Percentiles rank a stretch among this genome's conserved stretches.
These are phyloP conservation scores for Lobosporangium transversale DNA, from an alignment of 192 early-diverging fungal species.

Conservation along the genomic window DNA sequence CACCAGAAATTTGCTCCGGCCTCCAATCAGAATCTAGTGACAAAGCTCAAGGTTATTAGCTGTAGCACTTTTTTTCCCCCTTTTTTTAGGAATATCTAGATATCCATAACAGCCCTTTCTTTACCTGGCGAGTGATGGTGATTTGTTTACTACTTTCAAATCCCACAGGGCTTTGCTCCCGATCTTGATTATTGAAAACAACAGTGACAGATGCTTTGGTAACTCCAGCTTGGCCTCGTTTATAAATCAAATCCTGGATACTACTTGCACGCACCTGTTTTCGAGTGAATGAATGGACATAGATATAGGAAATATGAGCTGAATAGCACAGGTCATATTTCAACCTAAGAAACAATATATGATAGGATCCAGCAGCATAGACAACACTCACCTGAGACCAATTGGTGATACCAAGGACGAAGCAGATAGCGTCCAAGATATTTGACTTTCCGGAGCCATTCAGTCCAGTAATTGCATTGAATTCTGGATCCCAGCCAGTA, in stretches of 20 bases:
- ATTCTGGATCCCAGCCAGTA: slow-evolving; percentile 96
- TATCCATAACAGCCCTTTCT: too few species aligned
- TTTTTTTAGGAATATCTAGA: too few species aligned
- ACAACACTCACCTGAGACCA: slow-evolving; percentile 92
- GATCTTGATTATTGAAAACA: slow-evolving; percentile 93
- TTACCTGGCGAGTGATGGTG: slow-evolving; percentile 94
- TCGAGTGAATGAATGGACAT: too few species aligned
- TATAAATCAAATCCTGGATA: slow-evolving; percentile 97
- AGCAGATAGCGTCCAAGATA: slow-evolving; percentile 98
- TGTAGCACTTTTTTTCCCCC: too few species aligned
- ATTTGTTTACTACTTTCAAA: slow-evolving; percentile 88
- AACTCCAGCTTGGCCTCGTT: slow-evolving; percentile 98
- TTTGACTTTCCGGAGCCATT: slow-evolving; percentile 99
- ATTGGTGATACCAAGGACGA: slow-evolving; percentile 96
- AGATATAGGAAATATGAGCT: too few species aligned
- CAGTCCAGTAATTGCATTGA: slow-evolving; percentile 98
- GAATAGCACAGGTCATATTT: too few species aligned
- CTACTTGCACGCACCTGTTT: slow-evolving; percentile 87
- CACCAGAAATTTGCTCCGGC: slow-evolving; percentile 96
- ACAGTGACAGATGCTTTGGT: slow-evolving; percentile 97
- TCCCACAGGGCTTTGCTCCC: slow-evolving; percentile 84
- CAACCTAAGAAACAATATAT: not conserved
- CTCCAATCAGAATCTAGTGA: slow-evolving; percentile 80
- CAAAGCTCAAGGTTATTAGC: not conserved
- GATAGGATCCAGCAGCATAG: too few species aligned